These are phyloP conservation scores for Globisporangium sylvaticum DNA, from an alignment of 352 stramenopile species.

Conservation along the genomic window DNA sequence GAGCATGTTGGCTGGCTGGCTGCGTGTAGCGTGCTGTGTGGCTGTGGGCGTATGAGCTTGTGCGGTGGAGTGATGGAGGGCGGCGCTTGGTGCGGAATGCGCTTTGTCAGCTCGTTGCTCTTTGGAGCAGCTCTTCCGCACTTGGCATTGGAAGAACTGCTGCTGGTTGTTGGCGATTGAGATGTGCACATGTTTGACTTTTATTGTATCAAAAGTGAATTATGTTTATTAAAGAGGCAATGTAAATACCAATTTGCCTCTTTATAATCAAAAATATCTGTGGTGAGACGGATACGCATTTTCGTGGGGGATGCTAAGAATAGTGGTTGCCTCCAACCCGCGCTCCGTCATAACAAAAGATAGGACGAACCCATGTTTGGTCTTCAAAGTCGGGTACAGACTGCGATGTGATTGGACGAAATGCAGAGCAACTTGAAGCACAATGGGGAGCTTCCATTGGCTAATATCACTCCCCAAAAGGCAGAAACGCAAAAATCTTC, in stretches of 20 bases:
- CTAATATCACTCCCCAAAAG: neutral
- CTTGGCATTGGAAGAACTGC: neutral
- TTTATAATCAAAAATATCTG: neutral
- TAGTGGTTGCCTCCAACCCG: neutral
- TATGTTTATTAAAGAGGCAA: too few relatives aligned
- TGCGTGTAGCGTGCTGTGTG: neutral
- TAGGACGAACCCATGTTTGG: constrained; percentile 8
- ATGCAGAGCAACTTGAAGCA: constrained; percentile 8
- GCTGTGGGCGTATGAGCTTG: neutral
- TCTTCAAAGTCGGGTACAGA: neutral
- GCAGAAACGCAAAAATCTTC: neutral
- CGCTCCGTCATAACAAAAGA: constrained; percentile 14
- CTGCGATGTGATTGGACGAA: neutral
- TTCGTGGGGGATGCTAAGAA: neutral
- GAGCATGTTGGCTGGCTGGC: constrained; percentile 4
- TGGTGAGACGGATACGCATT: neutral
- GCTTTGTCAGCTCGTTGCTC: neutral
- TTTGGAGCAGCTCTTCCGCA: constrained; percentile 1
- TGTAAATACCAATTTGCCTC: neutral
- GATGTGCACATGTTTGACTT: neutral
- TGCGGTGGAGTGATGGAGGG: neutral
- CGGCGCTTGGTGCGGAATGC: neutral
- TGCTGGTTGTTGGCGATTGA: neutral
- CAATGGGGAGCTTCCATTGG: neutral
- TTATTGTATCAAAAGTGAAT: too few relatives aligned